Evolutionary conservation across 2,329 filamentous ascomycete genomes (phyloP), one percentile per base, ranked within the genome.

Genomic region (Beauveria sp.): DNA sequence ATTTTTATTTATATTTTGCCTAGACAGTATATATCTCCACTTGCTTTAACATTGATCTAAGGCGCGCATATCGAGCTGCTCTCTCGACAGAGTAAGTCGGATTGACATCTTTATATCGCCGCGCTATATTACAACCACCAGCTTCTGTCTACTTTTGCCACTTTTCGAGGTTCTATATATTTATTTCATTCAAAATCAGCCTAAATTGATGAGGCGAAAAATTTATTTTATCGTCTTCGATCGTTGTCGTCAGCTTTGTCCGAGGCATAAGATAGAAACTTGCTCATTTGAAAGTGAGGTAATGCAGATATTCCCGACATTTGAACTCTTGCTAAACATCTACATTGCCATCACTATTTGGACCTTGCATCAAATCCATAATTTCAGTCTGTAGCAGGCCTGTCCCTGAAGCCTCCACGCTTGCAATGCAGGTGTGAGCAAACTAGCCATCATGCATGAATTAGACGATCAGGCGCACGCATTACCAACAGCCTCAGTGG

Each of bases 251-350:
- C 5, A 37, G 37, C 20, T 46, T n/a, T 8, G 43, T 18, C 56
- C 56, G 46, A 3, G 47, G n/a, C 34, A 16, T 52, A 3, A 43
- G 5, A 52, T 9, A n/a, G 24, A 59, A 37, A 46, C 56, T 14
- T 59, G 56, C 24, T 43, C 47, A 24, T 52, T 59, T 52, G 2
- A 37, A 50, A 22, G 37, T 52, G 14, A 59, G 56, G 3, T 37
- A 12, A 34, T 12, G 30, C 30, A 34, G 10, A 34, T 34, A 34
- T 34, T 34, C 30, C 4, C 34, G 34, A 37, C 12, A 2, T 5
- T 37, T 37, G 12, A 34, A 34, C 30, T 37, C 14, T 37, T 37
- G 12, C 10, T 14, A 37, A 14, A 7, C 37, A 26, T 10, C 37
- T 34, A 24, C 6, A 20, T 43, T 20, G n/a, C 18, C 7, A n/a